These are phyloP conservation scores for Stachybotrys chartarum DNA, from an alignment of 2,329 filamentous ascomycete genomes.

Conservation along the genomic window DNA sequence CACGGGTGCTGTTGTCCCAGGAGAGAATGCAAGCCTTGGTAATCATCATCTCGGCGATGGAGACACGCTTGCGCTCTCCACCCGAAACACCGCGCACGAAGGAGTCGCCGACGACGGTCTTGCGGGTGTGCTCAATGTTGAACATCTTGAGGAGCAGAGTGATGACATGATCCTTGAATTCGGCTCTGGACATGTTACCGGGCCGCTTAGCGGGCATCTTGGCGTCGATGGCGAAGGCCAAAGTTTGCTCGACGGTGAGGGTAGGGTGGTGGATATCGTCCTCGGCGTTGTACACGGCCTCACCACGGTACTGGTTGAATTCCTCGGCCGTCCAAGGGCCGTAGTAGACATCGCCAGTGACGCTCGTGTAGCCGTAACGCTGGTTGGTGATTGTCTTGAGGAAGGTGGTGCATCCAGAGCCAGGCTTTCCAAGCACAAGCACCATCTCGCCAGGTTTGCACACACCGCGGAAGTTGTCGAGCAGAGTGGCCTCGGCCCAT, in stretches of 20 bases:
- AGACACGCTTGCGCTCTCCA: slow-evolving; percentile 73
- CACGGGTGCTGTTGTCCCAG: slow-evolving; percentile 70
- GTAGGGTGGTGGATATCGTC: slow-evolving; percentile 83
- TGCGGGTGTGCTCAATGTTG: slow-evolving; percentile 81
- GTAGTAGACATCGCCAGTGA: slow-evolving; percentile 66
- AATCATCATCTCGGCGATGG: slow-evolving; percentile 77
- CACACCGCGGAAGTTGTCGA: slow-evolving; percentile 64
- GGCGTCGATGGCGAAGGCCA: slow-evolving; percentile 76
- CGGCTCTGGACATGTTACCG: slow-evolving; percentile 60
- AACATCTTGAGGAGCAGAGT: slow-evolving; percentile 80
- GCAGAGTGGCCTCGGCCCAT: slow-evolving; percentile 63
- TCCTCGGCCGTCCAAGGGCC: slow-evolving; percentile 65
- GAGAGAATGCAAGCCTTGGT: slow-evolving; percentile 64
- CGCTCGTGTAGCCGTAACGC: slow-evolving; percentile 45
- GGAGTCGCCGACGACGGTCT: slow-evolving; percentile 78
- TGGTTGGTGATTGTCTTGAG: slow-evolving; percentile 63
- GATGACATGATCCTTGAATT: slow-evolving; percentile 72
- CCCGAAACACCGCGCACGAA: slow-evolving; percentile 76
- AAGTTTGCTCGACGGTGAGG: slow-evolving; percentile 79
- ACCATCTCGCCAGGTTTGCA: slow-evolving; percentile 83
- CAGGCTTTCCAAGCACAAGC: slow-evolving; percentile 71
- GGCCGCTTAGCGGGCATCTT: slow-evolving; percentile 79
- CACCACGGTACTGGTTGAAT: slow-evolving; percentile 70
- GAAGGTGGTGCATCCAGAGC: slow-evolving; percentile 64
- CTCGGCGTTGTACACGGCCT: slow-evolving; percentile 73